Evolutionary conservation across 495 filamentous ascomycete species (phyloP).

Genomic region (Pseudoneurospora amorphoporcata): DNA sequence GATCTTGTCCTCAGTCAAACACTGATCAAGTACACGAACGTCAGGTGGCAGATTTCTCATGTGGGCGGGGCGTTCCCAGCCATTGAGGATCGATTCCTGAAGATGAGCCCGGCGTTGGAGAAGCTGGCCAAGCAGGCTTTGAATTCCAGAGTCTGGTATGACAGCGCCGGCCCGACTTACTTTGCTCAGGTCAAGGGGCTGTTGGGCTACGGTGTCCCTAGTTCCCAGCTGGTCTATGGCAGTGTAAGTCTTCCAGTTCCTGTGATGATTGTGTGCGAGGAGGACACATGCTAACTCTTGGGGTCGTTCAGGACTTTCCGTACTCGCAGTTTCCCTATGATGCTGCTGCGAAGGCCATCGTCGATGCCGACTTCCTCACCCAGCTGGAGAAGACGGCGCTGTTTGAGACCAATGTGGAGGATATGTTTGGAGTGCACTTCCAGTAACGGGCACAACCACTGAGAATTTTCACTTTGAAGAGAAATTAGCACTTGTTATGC

Average conservation of each 20-base stretch:
- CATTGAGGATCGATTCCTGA: neutral
- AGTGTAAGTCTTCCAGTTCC: neutral
- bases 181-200: constrained; percentile 3
- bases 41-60: neutral
- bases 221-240: constrained; percentile 1
- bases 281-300: neutral
- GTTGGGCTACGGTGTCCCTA: neutral
- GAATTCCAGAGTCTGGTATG: constrained; percentile 3
- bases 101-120: neutral
- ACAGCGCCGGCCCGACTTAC: constrained; percentile 2
- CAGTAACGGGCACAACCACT: neutral
- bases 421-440: neutral
- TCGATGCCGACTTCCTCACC: neutral
- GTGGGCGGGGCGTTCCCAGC: neutral
- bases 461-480: neutral
- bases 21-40: constrained; percentile 2
- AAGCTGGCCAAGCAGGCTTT: neutral
- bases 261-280: neutral
- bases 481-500: neutral
- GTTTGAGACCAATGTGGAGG: neutral
- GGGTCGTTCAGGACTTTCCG: neutral
- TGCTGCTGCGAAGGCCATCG: neutral
- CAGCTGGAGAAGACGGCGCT: neutral
- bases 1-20: constrained; percentile 1
- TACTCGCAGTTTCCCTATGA: neutral